Conservation (phyloP, 345 rosid genomes). For the Eucalyptus lansdowneana region DNA sequence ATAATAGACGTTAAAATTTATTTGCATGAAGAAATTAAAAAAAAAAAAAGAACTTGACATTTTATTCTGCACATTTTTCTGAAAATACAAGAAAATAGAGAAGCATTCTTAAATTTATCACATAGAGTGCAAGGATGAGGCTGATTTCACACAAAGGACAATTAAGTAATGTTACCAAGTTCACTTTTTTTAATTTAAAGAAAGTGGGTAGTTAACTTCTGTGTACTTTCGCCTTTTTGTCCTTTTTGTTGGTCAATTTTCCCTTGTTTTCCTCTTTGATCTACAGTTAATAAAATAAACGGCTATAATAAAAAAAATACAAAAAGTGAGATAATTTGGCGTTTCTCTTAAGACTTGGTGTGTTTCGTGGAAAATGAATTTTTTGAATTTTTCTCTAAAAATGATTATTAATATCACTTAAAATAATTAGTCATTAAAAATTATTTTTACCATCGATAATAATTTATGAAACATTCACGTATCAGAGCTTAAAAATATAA, state of each 20-base stretch:
- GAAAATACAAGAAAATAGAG: background rate
- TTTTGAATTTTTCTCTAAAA: background rate
- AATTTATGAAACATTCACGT: background rate
- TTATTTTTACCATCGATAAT: background rate
- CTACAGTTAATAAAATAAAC: background rate
- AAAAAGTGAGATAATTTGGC: background rate
- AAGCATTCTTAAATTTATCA: background rate
- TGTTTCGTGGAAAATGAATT: too few species aligned
- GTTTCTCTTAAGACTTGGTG: background rate
- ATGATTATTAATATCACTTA: background rate
- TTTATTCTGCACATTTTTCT: background rate
- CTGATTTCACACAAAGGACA: too few species aligned
- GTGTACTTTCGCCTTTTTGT: too few species aligned
- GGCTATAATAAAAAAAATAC: background rate
- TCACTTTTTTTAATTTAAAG: too few species aligned
- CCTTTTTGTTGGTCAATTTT: too few species aligned
- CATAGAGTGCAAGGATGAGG: background rate
- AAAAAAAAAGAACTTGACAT: background rate
- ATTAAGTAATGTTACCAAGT: too few species aligned
- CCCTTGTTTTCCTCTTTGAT: too few species aligned
- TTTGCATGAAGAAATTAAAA: background rate
- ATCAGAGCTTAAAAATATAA: background rate
- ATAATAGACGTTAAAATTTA: background rate
- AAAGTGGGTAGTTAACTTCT: too few species aligned
- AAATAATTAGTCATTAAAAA: background rate